Evolutionary conservation across 345 rosid genomes (phyloP).

Genomic region (Eucalyptus marginata): DNA sequence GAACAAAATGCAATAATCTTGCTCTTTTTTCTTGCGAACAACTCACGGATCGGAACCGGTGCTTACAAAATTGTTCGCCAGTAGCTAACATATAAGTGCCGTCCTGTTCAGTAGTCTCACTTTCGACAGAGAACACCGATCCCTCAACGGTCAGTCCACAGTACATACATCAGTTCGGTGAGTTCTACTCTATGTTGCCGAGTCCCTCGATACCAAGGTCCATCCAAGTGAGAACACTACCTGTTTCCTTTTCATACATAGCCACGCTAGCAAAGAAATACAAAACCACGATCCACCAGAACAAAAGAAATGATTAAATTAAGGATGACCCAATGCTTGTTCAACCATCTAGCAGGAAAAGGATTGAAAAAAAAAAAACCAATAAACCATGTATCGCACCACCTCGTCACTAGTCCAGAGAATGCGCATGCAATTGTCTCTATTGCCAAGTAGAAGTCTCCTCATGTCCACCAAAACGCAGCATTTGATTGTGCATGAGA

Average conservation of each 20-base stretch:
- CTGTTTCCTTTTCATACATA: neutral
- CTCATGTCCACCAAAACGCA: neutral
- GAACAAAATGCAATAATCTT: neutral
- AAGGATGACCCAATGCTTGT: neutral
- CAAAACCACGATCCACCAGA: neutral
- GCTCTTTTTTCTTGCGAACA: neutral
- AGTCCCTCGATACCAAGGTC: neutral
- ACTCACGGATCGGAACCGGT: neutral
- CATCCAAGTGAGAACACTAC: neutral
- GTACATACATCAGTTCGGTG: neutral
- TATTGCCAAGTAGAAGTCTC: neutral
- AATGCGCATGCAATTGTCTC: neutral
- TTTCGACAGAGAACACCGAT: neutral
- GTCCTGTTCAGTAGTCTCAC: neutral
- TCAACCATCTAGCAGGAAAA: neutral
- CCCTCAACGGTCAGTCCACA: neutral
- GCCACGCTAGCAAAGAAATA: neutral
- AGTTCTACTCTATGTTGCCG: neutral
- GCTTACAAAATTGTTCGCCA: neutral
- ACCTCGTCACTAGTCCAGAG: neutral
- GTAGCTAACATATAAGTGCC: neutral
- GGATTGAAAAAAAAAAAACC: neutral
- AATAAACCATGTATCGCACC: neutral
- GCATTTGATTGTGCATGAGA: neutral
- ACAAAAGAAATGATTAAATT: neutral